These are phyloP conservation scores for Sporothrix protearum DNA, from an alignment of 2,329 filamentous ascomycete genomes.

Conservation along the genomic window DNA sequence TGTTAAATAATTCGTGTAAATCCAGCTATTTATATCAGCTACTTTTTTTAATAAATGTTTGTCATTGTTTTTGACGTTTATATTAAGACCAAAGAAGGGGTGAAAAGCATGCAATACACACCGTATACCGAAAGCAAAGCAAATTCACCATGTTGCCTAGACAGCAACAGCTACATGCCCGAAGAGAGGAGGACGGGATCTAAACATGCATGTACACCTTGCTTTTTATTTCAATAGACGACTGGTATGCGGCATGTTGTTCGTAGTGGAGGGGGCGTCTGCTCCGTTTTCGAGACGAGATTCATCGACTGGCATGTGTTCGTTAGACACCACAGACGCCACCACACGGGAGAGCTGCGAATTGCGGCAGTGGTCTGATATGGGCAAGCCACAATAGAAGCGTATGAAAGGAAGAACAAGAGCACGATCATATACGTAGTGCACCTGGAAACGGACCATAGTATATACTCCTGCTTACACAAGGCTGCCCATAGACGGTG, in stretches of 20 bases:
- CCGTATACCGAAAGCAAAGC: neutral
- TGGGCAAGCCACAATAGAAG: neutral
- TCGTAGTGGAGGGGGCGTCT: neutral
- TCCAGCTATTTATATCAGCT: too few relatives aligned
- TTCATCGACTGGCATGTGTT: neutral
- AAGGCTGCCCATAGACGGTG: neutral
- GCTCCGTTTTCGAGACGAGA: neutral
- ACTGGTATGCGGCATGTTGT: neutral
- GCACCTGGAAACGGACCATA: neutral
- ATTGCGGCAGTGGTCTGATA: neutral
- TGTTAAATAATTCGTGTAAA: too few relatives aligned
- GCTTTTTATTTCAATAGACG: neutral
- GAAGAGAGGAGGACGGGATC: neutral
- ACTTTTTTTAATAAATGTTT: too few relatives aligned
- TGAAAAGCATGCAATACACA: neutral
- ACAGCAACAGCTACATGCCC: neutral
- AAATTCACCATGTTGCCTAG: neutral
- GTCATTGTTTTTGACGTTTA: too few relatives aligned
- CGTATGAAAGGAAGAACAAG: neutral
- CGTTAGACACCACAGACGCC: neutral
- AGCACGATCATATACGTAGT: too few relatives aligned
- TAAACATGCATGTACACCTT: neutral
- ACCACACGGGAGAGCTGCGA: neutral
- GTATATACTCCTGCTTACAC: neutral
- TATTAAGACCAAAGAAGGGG: too few relatives aligned